A percentile compares a stretch with the other conserved stretches of the same genome.
Evolutionary conservation across 2,329 filamentous ascomycete species (phyloP).

Genomic region (Venturiaceae sp.): DNA sequence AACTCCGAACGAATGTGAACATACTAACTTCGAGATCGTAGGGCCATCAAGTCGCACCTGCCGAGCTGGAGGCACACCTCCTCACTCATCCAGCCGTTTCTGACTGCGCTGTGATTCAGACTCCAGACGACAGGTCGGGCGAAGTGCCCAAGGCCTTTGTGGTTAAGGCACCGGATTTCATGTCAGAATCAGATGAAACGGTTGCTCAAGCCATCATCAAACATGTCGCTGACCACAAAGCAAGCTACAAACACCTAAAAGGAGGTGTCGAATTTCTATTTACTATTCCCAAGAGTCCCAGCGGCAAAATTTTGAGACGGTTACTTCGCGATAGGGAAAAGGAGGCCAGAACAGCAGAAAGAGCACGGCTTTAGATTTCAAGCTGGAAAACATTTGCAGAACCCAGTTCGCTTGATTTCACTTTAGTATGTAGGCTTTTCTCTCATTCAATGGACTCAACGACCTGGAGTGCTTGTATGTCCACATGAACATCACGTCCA

Average conservation of each 20-base stretch:
- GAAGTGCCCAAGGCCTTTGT: constrained; percentile 56
- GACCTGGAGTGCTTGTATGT: no score
- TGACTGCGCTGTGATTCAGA: constrained; percentile 69
- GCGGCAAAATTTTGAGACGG: constrained; percentile 53
- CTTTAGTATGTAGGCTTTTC: no score
- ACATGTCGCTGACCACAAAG: constrained; percentile 51
- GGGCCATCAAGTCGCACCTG: constrained; percentile 75
- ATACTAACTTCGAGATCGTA: constrained; percentile 23
- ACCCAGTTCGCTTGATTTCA: no score
- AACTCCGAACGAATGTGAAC: background rate
- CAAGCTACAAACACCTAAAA: constrained; percentile 51
- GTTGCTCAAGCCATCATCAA: constrained; percentile 43
- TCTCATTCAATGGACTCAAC: no score
- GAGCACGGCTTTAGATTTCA: constrained; percentile 51
- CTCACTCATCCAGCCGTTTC: constrained; percentile 65
- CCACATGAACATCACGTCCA: no score
- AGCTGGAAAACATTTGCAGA: no score
- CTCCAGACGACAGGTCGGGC: constrained; percentile 53
- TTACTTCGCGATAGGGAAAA: constrained; percentile 65
- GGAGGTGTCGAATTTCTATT: constrained; percentile 45
- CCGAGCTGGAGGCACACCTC: constrained; percentile 72
- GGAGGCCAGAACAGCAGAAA: constrained; percentile 52
- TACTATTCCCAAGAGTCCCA: constrained; percentile 49
- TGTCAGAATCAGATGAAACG: constrained; percentile 38
- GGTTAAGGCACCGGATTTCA: constrained; percentile 45